These are phyloP conservation scores for Puccinellia tenuiflora DNA, from an alignment of 176 grass and related monocot genomes.

Conservation along the genomic window DNA sequence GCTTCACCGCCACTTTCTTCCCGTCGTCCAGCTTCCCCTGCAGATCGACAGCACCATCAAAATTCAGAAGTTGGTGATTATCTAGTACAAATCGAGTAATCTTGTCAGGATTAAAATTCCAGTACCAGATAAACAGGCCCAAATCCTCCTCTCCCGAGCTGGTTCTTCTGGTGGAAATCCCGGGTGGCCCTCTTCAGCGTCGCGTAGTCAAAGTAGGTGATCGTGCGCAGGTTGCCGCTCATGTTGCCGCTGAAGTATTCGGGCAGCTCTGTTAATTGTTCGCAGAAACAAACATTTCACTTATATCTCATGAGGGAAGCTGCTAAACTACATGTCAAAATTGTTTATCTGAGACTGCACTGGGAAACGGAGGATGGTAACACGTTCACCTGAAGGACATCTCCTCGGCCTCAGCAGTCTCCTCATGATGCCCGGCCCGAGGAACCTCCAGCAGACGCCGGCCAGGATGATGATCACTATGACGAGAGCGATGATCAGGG, in stretches of 20 bases:
- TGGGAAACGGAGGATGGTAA: neutral
- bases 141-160: constrained; percentile 55
- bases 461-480: constrained; percentile 29
- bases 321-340: neutral
- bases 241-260: constrained; percentile 57
- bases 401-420: constrained; percentile 26
- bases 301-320: neutral
- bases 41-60: neutral
- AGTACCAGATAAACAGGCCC: constrained; percentile 47
- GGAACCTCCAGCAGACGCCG: constrained; percentile 42
- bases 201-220: constrained; percentile 51
- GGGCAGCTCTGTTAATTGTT: constrained; percentile 18
- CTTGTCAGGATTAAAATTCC: no score
- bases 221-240: constrained; percentile 57
- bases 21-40: constrained; percentile 55
- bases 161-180: constrained; percentile 49
- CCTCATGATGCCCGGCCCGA: constrained; percentile 26
- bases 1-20: constrained; percentile 63
- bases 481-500: constrained; percentile 23
- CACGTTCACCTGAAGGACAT: constrained; percentile 34
- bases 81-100: neutral
- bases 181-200: constrained; percentile 54
- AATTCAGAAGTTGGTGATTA: neutral
- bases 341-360: neutral
- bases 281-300: neutral